Conservation (phyloP, 1,284 basidiomycete species). For the Ceratobasidium sp. region DNA sequence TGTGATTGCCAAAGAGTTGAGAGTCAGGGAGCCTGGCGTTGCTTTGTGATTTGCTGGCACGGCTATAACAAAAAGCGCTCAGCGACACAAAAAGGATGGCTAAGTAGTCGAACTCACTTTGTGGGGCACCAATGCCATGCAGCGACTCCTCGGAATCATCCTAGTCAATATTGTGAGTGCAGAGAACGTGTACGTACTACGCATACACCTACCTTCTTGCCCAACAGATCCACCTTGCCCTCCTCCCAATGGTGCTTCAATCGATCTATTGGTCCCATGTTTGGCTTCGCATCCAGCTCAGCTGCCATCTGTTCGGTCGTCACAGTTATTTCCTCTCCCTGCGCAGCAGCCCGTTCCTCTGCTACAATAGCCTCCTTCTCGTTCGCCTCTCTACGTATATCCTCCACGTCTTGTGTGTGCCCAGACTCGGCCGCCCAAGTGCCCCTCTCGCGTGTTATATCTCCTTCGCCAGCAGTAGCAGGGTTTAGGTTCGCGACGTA, state of each 20-base stretch:
- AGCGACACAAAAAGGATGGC: conserved; percentile 8
- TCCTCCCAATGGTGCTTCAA: conserved; percentile 19
- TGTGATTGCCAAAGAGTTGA: conserved; percentile 61
- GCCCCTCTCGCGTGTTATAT: background rate
- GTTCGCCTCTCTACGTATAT: conserved; percentile 25
- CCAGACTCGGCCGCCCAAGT: background rate
- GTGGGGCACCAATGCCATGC: conserved; percentile 27
- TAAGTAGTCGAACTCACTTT: background rate
- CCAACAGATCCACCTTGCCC: conserved; percentile 11
- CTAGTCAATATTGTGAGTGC: background rate
- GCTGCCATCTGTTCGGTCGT: background rate
- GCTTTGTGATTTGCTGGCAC: conserved; percentile 69
- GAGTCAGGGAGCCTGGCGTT: conserved; percentile 66
- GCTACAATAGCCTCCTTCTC: conserved; percentile 18
- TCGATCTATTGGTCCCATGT: conserved; percentile 11
- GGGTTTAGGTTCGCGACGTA: conserved; percentile 28
- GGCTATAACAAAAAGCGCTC: conserved; percentile 55
- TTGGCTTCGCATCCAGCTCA: background rate
- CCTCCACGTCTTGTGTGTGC: background rate
- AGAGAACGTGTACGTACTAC: background rate
- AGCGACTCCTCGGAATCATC: conserved; percentile 4
- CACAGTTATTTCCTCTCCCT: background rate
- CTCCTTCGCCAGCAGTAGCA: background rate
- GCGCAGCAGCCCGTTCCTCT: conserved; percentile 9
- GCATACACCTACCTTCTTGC: conserved; percentile 12